Evolutionary conservation across 192 early-diverging fungal species (phyloP).

Genomic region (Podila clonocystis): DNA sequence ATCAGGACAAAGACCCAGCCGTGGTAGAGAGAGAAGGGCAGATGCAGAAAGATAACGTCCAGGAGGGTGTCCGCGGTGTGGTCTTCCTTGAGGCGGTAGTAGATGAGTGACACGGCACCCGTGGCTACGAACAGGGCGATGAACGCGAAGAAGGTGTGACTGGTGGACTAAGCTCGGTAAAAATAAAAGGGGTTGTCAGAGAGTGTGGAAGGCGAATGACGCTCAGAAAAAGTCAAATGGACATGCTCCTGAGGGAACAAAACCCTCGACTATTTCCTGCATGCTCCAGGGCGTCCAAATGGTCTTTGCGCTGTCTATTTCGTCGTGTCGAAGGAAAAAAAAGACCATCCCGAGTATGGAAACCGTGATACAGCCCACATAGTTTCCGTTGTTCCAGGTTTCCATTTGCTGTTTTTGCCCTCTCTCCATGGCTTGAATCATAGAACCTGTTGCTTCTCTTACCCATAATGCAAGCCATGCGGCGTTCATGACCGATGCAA

Average conservation of each 20-base stretch:
- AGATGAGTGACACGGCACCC: conserved; percentile 63
- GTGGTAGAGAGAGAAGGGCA: conserved; percentile 75
- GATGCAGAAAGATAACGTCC: conserved; percentile 67
- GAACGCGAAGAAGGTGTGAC: conserved; percentile 60
- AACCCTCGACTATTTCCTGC: too few relatives aligned
- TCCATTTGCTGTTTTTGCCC: too few relatives aligned
- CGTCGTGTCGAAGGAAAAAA: background rate
- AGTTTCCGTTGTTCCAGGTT: too few relatives aligned
- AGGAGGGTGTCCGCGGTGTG: conserved; percentile 44
- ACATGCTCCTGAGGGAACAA: too few relatives aligned
- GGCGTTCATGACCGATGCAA: conserved; percentile 62
- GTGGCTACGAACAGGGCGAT: conserved; percentile 68
- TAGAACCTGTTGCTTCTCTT: conserved; percentile 3
- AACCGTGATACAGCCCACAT: too few relatives aligned
- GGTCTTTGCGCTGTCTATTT: background rate
- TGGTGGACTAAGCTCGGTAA: conserved; percentile 20
- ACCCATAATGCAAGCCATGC: conserved; percentile 71
- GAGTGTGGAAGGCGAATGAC: too few relatives aligned
- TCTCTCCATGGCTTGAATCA: too few relatives aligned
- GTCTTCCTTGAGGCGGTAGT: conserved; percentile 58
- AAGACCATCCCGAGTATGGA: background rate
- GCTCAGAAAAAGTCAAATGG: too few relatives aligned
- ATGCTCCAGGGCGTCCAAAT: background rate
- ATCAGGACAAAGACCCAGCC: conserved; percentile 67
- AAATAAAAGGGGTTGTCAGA: too few relatives aligned